These are phyloP conservation scores for Kwoniella heveanensis DNA, from an alignment of 768 basidiomycete genomes.

Conservation along the genomic window DNA sequence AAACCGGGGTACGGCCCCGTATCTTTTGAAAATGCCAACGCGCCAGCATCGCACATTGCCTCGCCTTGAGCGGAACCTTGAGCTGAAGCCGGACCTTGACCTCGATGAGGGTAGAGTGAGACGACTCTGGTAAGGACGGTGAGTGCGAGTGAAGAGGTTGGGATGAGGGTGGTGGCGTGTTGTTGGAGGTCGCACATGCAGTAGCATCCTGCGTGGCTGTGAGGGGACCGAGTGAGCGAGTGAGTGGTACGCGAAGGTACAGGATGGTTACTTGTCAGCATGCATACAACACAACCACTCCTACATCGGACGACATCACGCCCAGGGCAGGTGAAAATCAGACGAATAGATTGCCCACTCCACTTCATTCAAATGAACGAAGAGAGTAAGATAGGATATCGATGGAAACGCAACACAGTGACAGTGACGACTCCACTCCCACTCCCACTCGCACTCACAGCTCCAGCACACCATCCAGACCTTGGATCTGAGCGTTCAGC, in stretches of 20 bases:
- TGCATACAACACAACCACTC: too few relatives aligned
- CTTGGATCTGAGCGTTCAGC: conserved; percentile 37
- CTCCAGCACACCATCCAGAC: conserved; percentile 68
- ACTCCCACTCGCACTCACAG: conserved; percentile 62
- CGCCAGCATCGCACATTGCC: conserved; percentile 74
- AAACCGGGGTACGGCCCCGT: conserved; percentile 71
- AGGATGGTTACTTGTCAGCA: background rate
- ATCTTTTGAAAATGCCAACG: conserved; percentile 84
- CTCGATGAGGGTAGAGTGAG: conserved; percentile 76
- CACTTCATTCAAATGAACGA: too few relatives aligned
- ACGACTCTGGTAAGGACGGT: conserved; percentile 71
- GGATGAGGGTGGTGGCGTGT: conserved; percentile 70
- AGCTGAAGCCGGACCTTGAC: conserved; percentile 43
- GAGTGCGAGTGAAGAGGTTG: conserved; percentile 65
- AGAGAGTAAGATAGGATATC: too few relatives aligned
- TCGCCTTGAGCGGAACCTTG: conserved; percentile 36
- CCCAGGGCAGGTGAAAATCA: too few relatives aligned
- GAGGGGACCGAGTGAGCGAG: background rate
- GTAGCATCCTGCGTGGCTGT: conserved; percentile 61
- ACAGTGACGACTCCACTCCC: too few relatives aligned
- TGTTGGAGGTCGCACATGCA: conserved; percentile 83
- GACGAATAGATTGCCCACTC: too few relatives aligned
- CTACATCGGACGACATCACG: too few relatives aligned
- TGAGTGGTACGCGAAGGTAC: background rate
- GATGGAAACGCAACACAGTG: too few relatives aligned